Conservation (phyloP, 495 filamentous ascomycete species). For the Choiromyces venosus region DNA sequence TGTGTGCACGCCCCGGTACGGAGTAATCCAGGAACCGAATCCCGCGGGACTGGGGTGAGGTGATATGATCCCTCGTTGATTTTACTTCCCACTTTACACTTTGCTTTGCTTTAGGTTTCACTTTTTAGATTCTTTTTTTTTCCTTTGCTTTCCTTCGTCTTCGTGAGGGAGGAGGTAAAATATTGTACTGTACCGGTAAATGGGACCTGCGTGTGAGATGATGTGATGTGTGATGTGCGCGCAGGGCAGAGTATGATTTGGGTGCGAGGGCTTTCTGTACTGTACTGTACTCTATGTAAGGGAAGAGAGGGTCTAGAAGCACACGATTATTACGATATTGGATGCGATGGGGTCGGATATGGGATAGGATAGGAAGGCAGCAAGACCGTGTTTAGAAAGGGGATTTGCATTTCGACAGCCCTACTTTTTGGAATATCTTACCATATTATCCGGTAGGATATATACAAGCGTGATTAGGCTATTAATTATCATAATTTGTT, state of each 20-base stretch:
- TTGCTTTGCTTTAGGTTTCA: neutral
- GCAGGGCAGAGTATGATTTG: neutral
- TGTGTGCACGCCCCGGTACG: neutral
- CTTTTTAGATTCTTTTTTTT: neutral
- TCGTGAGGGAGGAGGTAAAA: too few species aligned
- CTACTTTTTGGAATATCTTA: neutral
- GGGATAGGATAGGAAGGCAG: neutral
- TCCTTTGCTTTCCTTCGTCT: too few species aligned
- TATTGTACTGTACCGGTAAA: too few species aligned
- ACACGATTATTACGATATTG: neutral
- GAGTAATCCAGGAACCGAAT: neutral
- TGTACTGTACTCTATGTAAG: too few species aligned
- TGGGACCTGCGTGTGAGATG: neutral
- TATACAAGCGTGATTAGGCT: neutral
- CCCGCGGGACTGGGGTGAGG: neutral
- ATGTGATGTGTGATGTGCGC: neutral
- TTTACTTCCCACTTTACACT: too few species aligned
- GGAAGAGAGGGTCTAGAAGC: neutral
- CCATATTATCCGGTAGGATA: neutral
- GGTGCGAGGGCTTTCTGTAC: neutral
- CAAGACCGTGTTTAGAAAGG: neutral
- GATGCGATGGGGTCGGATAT: neutral
- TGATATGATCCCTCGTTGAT: neutral
- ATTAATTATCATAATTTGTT: neutral
- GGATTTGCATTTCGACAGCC: neutral